Conservation (phyloP, 345 rosid species). For the Theobroma cacao region DNA sequence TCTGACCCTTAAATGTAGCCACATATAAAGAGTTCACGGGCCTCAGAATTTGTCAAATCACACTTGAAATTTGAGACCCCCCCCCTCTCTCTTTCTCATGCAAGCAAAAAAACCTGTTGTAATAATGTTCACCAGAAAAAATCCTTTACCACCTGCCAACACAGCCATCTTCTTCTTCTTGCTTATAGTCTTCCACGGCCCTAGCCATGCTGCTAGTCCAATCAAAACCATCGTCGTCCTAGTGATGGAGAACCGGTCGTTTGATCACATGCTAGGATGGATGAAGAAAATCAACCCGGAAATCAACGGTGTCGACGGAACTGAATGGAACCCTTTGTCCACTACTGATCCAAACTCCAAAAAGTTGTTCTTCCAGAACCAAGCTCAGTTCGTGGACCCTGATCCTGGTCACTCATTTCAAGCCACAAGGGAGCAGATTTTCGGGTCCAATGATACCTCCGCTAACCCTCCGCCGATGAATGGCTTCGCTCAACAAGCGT, state of each 20-base stretch:
- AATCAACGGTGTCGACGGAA: conserved; percentile 80
- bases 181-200: conserved; percentile 15
- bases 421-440: conserved; percentile 84
- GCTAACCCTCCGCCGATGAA: conserved; percentile 73
- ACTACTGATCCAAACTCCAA: conserved; percentile 49
- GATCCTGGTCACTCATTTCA: conserved; percentile 98
- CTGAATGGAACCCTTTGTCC: conserved; percentile 52
- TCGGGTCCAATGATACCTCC: conserved; percentile 68
- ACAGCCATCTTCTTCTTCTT: background rate
- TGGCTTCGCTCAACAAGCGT: conserved; percentile 85
- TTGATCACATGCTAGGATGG: conserved; percentile 98
- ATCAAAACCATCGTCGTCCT: conserved; percentile 71
- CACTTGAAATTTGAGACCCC: background rate
- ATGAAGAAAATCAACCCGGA: conserved; percentile 87
- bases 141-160: background rate
- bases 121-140: background rate
- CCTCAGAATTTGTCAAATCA: background rate
- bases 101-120: background rate
- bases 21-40: background rate
- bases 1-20: background rate
- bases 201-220: conserved; percentile 30
- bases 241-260: conserved; percentile 94
- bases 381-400: conserved; percentile 79
- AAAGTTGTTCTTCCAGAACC: conserved; percentile 38
- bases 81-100: background rate